phyloP scores from a whole-genome alignment of 2,329 filamentous ascomycete species.

The Pyricularia grisea region DNA sequence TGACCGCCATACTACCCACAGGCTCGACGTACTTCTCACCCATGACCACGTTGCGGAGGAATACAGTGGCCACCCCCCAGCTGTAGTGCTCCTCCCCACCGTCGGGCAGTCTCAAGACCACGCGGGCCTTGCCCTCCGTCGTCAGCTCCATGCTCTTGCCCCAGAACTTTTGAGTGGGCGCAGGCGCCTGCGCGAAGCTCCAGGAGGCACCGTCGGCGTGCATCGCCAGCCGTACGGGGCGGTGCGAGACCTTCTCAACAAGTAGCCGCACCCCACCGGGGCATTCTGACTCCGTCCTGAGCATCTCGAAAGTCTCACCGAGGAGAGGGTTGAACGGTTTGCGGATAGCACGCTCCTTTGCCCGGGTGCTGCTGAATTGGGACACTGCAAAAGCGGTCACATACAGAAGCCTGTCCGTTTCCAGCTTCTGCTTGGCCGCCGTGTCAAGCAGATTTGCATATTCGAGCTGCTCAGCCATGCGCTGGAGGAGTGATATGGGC shows the following conservation, averaged over 20 bases:
- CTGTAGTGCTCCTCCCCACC: constrained; percentile 67
- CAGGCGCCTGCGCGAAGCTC: constrained; percentile 80
- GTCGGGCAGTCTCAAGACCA: constrained; percentile 59
- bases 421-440: constrained; percentile 52
- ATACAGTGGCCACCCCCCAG: constrained; percentile 82
- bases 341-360: constrained; percentile 83
- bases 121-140: constrained; percentile 76
- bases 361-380: constrained; percentile 68
- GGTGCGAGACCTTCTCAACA: constrained; percentile 92
- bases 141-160: constrained; percentile 92
- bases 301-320: constrained; percentile 88
- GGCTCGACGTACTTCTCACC: constrained; percentile 98
- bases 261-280: constrained; percentile 80
- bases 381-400: constrained; percentile 88
- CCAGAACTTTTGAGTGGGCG: constrained; percentile 96
- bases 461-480: constrained; percentile 82
- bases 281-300: constrained; percentile 69
- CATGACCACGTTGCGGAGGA: constrained; percentile 91
- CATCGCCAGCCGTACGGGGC: constrained; percentile 85
- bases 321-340: constrained; percentile 98
- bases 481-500: constrained; percentile 78
- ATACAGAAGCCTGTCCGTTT: constrained; percentile 66
- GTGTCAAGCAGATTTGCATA: constrained; percentile 78
- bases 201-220: constrained; percentile 81
- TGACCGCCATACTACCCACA: constrained; percentile 77